Evolutionary conservation across 805 yeast genomes (phyloP).

Genomic region (Ogataea sp.): DNA sequence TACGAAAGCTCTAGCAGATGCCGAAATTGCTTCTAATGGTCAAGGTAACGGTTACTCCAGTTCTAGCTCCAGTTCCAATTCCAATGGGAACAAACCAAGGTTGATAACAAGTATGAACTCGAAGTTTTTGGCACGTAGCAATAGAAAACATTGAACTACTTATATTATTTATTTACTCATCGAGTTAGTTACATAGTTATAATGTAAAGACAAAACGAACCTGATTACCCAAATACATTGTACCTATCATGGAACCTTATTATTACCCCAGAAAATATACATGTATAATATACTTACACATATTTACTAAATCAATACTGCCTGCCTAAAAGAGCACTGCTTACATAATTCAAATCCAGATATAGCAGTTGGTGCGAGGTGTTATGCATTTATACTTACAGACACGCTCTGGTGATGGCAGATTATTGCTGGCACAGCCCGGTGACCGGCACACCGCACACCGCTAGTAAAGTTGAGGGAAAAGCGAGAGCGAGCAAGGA

Average conservation of each 20-base stretch:
- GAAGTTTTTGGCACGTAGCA: slow-evolving; percentile 50
- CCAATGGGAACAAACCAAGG: slow-evolving; percentile 7
- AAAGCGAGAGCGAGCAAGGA: background rate
- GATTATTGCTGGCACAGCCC: background rate
- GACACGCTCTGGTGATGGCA: background rate
- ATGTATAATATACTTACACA: background rate
- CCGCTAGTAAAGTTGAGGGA: background rate
- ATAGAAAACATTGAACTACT: slow-evolving; percentile 27
- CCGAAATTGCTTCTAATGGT: too few species aligned
- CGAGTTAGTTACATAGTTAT: too few species aligned
- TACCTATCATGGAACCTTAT: too few species aligned
- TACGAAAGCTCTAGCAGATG: slow-evolving; percentile 20
- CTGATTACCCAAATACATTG: too few species aligned
- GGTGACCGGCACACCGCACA: background rate
- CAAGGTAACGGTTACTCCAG: too few species aligned
- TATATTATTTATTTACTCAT: background rate
- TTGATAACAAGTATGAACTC: slow-evolving; percentile 51
- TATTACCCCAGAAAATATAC: background rate
- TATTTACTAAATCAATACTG: background rate
- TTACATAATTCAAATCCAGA: too few species aligned
- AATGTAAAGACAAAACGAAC: too few species aligned
- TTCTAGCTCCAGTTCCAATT: background rate
- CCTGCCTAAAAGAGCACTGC: background rate
- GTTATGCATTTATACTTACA: background rate
- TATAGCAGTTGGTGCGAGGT: background rate